These are phyloP conservation scores for Madurella fahalii DNA, from an alignment of 2,329 filamentous ascomycete species.

Conservation along the genomic window DNA sequence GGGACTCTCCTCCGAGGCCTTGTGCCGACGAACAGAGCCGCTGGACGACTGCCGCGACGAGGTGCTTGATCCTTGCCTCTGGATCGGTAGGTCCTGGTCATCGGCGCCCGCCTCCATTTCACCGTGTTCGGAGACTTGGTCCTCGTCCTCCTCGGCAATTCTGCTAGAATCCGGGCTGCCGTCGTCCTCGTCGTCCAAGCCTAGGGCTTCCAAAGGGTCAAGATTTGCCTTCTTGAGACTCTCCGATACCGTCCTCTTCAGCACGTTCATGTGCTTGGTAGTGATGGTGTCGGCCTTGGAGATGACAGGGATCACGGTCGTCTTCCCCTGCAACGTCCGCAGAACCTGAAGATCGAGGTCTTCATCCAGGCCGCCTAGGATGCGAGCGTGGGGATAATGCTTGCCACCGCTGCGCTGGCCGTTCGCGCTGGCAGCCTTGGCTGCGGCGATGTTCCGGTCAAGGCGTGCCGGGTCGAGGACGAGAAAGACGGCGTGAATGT, in stretches of 20 bases:
- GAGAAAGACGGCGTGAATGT: slow-evolving; percentile 94
- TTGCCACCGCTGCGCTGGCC: slow-evolving; percentile 48
- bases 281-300: slow-evolving; percentile 97
- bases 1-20: slow-evolving; percentile 40
- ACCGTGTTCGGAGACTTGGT: slow-evolving; percentile 25
- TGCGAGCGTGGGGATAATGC: slow-evolving; percentile 39
- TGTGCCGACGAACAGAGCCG: slow-evolving; percentile 43
- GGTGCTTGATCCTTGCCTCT: slow-evolving; percentile 28
- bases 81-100: slow-evolving; percentile 37
- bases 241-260: slow-evolving; percentile 88
- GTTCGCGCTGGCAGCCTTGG: slow-evolving; percentile 51
- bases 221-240: slow-evolving; percentile 81
- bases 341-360: slow-evolving; percentile 88
- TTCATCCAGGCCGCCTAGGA: slow-evolving; percentile 72
- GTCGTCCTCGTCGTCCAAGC: slow-evolving; percentile 70
- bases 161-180: slow-evolving; percentile 46
- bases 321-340: slow-evolving; percentile 84
- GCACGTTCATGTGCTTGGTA: slow-evolving; percentile 84
- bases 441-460: slow-evolving; percentile 72
- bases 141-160: slow-evolving; percentile 56
- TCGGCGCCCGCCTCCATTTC: slow-evolving; percentile 26
- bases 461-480: slow-evolving; percentile 83
- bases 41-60: slow-evolving; percentile 45
- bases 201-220: slow-evolving; percentile 82
- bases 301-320: slow-evolving; percentile 90